Evolutionary conservation across 2,329 filamentous ascomycete genomes (phyloP).

Genomic region (Thielaviopsis punctulata): DNA sequence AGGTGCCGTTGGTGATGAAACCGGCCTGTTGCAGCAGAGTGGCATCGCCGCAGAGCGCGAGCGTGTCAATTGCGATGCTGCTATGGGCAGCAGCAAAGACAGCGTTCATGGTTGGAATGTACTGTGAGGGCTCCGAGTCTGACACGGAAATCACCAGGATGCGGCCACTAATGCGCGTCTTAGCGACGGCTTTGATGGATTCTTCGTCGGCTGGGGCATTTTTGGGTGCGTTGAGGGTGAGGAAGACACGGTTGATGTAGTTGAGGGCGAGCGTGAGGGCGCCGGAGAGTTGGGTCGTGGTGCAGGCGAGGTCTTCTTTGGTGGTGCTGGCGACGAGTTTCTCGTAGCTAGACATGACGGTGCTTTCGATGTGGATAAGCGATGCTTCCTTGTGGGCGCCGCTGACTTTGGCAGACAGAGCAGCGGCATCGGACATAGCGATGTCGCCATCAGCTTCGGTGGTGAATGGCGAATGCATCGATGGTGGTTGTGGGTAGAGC

Average conservation of each 20-base stretch:
- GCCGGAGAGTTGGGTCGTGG: constrained; percentile 76
- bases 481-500: constrained; percentile 54
- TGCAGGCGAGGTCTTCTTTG: constrained; percentile 45
- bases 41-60: constrained; percentile 68
- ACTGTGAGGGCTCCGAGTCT: constrained; percentile 69
- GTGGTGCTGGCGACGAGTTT: constrained; percentile 56
- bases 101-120: constrained; percentile 96
- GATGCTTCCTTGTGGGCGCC: constrained; percentile 83
- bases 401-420: constrained; percentile 20
- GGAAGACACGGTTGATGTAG: constrained; percentile 71
- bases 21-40: constrained; percentile 86
- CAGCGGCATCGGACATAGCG: constrained; percentile 35
- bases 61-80: constrained; percentile 78
- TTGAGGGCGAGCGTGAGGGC: constrained; percentile 78
- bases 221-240: constrained; percentile 34
- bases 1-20: constrained; percentile 43
- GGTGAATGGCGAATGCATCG: constrained; percentile 14
- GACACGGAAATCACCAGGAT: constrained; percentile 85
- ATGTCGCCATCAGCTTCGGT: constrained; percentile 31
- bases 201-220: constrained; percentile 22
- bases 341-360: constrained; percentile 57
- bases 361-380: constrained; percentile 72
- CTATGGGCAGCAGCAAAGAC: constrained; percentile 89
- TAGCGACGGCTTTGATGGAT: constrained; percentile 38
- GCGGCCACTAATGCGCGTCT: constrained; percentile 30